A percentile compares a stretch with the other conserved stretches of the same genome.
These are phyloP conservation scores for Trichoderma atroviride DNA, from an alignment of 2,329 filamentous ascomycete species.

Conservation along the genomic window DNA sequence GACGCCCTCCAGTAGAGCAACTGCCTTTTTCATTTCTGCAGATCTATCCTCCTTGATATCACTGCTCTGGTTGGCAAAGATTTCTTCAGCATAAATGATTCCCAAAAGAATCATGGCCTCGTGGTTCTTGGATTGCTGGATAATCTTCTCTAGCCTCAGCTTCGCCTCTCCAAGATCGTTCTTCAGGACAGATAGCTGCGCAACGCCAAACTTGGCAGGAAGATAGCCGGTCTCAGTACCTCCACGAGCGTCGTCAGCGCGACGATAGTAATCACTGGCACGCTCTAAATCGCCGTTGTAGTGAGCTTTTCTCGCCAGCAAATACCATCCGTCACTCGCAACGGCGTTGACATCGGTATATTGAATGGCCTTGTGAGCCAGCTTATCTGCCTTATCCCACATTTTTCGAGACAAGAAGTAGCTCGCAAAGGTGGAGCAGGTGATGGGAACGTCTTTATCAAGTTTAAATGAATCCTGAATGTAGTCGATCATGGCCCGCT, in stretches of 20 bases:
- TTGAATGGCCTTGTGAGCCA: slow-evolving; percentile 92
- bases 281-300: slow-evolving; percentile 73
- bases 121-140: slow-evolving; percentile 78
- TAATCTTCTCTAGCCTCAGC: slow-evolving; percentile 89
- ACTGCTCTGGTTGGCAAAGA: slow-evolving; percentile 75
- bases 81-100: slow-evolving; percentile 90
- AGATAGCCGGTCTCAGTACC: slow-evolving; percentile 89
- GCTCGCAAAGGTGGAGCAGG: slow-evolving; percentile 84
- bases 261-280: slow-evolving; percentile 83
- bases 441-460: slow-evolving; percentile 87
- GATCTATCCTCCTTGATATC: slow-evolving; percentile 84
- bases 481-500: slow-evolving; percentile 91
- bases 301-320: slow-evolving; percentile 89
- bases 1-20: slow-evolving; percentile 80
- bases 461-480: slow-evolving; percentile 92
- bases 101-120: slow-evolving; percentile 93
- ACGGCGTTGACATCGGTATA: slow-evolving; percentile 95
- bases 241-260: slow-evolving; percentile 88
- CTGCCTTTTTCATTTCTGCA: slow-evolving; percentile 82
- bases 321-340: slow-evolving; percentile 96
- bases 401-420: slow-evolving; percentile 87
- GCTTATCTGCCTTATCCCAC: slow-evolving; percentile 77
- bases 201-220: slow-evolving; percentile 91
- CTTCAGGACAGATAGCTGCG: slow-evolving; percentile 83
- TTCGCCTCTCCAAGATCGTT: slow-evolving; percentile 90